These are phyloP conservation scores for Ascochyta koolunga DNA, from an alignment of 2,329 filamentous ascomycete species.

Conservation along the genomic window DNA sequence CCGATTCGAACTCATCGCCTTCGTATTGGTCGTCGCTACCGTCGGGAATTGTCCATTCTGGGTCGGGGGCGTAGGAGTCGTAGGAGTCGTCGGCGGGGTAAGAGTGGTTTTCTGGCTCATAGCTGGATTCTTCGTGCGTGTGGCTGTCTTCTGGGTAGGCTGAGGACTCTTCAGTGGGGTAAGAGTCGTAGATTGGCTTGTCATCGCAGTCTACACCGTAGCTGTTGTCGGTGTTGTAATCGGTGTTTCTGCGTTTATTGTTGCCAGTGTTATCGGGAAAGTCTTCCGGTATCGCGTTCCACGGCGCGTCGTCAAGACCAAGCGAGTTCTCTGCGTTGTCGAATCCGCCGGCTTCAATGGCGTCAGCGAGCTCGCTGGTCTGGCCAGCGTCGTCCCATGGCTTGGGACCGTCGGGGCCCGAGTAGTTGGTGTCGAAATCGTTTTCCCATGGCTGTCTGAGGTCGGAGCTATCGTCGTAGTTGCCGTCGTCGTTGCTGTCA, in stretches of 20 bases:
- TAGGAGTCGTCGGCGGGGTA: not conserved
- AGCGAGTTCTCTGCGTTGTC: not conserved
- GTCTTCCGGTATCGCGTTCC: constrained; percentile 2
- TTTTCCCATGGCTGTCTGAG: not conserved
- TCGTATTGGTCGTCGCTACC: constrained; percentile 1
- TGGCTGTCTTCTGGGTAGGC: not conserved
- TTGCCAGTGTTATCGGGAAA: not conserved
- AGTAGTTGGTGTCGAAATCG: constrained; percentile 12
- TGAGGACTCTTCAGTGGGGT: no score
- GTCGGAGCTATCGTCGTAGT: not conserved
- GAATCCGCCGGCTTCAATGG: constrained; percentile 1
- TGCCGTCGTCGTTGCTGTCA: not conserved
- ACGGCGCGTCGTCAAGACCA: constrained; percentile 2
- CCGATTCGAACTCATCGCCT: constrained; percentile 1
- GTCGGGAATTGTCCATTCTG: not conserved
- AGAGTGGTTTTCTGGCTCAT: not conserved
- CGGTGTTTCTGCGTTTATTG: not conserved
- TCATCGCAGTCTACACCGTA: not conserved
- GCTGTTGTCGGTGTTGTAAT: not conserved
- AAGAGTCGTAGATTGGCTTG: not conserved
- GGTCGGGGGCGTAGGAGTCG: not conserved
- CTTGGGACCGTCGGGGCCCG: constrained; percentile 4
- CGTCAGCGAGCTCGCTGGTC: constrained; percentile 8
- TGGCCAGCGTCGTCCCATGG: constrained; percentile 11
- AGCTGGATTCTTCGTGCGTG: not conserved